Evolutionary conservation across 2,329 filamentous ascomycete genomes (phyloP), one percentile per base, ranked within the genome.

Genomic region (Penicillium sp.): DNA sequence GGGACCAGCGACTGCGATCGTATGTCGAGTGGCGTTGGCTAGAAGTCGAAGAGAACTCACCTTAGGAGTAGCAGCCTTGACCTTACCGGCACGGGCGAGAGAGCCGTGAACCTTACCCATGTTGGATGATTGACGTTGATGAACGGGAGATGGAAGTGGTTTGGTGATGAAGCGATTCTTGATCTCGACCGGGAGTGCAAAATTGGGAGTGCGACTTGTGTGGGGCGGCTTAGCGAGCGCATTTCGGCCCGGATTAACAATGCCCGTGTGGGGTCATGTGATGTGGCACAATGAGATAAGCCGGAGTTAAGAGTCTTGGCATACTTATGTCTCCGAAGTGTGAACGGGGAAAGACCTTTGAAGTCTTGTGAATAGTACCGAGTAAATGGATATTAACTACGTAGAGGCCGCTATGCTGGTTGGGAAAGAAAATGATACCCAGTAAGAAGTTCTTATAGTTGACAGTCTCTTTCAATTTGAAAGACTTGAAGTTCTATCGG

Each of bases 41-140:
- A 46, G 30, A 39, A 48, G 28, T 41, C 31, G 40, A 50, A 50
- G 46, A 43, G 39, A 30, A 63, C 64, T 59, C 57, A 65, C 67
- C 67, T 69, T 69, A 54, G 67, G 67, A 61, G 67, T 69, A 56
- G 92, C 88, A 79, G 88, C 92, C 87, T 95, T 95, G 85, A 95
- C 90, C 84, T 95, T 95, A 81, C 89, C 89, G 80, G 88, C 89
- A 89, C 89, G 88, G 76, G 88, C 88, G 78, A 93, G 87, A 74
- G 88, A 93, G 76, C 88, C 88, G 86, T 92, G 88, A 77, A 92
- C 88, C 81, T 92, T 92, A 80, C 88, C 88, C 88, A 92, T 91
- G 77, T 59, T 61, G 59, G 58, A 61, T 61, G 56, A 61, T 56
- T 59, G 50, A 57, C 59, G 58, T 53, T 57, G 58, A 58, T 60